Evolutionary conservation across 768 basidiomycete species (phyloP).

Genomic region (Boletus pseudo-olivaceus): DNA sequence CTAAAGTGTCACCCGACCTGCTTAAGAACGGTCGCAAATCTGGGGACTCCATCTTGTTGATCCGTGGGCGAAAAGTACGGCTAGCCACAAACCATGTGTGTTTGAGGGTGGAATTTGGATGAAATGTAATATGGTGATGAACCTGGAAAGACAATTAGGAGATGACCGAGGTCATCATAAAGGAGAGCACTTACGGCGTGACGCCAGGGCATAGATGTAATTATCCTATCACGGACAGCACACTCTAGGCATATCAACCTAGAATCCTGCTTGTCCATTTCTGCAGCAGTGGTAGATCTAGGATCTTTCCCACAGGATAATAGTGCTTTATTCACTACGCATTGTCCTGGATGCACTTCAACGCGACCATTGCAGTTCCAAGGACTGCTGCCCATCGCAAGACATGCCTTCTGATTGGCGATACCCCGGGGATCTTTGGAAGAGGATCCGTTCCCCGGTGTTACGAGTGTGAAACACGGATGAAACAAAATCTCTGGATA

Average conservation of each 20-base stretch:
- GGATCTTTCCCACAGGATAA: constrained; percentile 24
- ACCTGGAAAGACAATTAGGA: constrained; percentile 11
- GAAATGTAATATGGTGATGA: constrained; percentile 14
- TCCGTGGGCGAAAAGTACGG: not conserved
- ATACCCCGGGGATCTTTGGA: constrained; percentile 20
- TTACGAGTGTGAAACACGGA: constrained; percentile 23
- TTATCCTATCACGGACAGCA: not conserved
- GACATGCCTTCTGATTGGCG: constrained; percentile 21
- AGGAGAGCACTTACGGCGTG: constrained; percentile 14
- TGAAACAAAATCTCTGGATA: constrained; percentile 30
- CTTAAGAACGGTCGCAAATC: not conserved
- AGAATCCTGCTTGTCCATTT: constrained; percentile 24
- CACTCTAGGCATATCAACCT: constrained; percentile 21
- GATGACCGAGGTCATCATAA: not conserved
- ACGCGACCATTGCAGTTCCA: constrained; percentile 23
- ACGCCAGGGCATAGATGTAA: constrained; percentile 24
- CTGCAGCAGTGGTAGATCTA: constrained; percentile 16
- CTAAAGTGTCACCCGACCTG: not conserved
- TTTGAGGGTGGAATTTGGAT: constrained; percentile 8
- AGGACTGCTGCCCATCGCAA: constrained; percentile 21
- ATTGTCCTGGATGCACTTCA: constrained; percentile 18
- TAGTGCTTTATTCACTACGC: constrained; percentile 14
- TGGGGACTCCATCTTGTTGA: not conserved
- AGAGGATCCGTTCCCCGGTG: constrained; percentile 3
- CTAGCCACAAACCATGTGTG: constrained; percentile 10